phyloP scores from a whole-genome alignment of 2,329 filamentous ascomycete species.

The Aureobasidium zeae region DNA sequence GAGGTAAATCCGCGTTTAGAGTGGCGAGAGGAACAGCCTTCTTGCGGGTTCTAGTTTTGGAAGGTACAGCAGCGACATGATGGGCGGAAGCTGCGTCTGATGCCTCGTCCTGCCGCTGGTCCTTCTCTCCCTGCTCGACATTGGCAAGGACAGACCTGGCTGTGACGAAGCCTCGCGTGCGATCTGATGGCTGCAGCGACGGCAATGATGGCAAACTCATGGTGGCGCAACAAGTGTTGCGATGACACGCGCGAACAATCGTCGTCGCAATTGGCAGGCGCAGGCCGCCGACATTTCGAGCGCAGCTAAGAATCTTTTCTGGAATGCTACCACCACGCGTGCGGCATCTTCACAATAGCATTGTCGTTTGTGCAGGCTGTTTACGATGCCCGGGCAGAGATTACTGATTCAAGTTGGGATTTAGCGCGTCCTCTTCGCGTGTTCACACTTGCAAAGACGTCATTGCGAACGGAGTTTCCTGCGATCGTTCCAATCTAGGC shows the following conservation, averaged over 20 bases:
- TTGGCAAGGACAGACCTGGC: constrained; percentile 9
- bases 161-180: constrained; percentile 4
- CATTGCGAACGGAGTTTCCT: too few relatives aligned
- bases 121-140: not conserved
- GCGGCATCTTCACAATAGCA: not conserved
- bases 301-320: not conserved
- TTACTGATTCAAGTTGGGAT: too few relatives aligned
- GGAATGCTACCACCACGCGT: not conserved
- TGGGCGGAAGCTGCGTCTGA: not conserved
- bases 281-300: constrained; percentile 9
- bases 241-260: not conserved
- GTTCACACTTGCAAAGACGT: too few relatives aligned
- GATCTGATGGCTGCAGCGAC: not conserved
- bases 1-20: too few relatives aligned
- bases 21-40: too few relatives aligned
- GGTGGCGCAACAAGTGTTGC: not conserved
- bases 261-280: constrained; percentile 4
- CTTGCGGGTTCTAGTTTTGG: not conserved
- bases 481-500: too few relatives aligned
- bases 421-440: too few relatives aligned
- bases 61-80: not conserved
- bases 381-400: not conserved
- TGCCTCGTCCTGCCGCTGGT: not conserved
- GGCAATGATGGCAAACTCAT: constrained; percentile 11
- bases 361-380: not conserved